Evolutionary conservation across 768 basidiomycete species (phyloP), one percentile per base, ranked within the genome.

Genomic region (Antrodiella citrinella): DNA sequence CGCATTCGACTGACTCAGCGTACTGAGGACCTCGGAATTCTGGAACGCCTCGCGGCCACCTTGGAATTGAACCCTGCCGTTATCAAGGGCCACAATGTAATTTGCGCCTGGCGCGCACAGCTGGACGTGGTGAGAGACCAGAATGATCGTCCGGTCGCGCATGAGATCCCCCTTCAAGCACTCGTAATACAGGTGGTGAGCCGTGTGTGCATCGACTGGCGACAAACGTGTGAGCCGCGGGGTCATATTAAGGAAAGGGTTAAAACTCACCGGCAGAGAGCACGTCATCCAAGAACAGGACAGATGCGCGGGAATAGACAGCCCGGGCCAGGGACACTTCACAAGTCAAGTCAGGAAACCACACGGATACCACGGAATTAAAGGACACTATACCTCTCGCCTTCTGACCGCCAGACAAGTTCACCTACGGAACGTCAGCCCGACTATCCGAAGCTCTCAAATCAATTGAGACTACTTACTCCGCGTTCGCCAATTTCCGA

Each of bases 71-170:
- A 93, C 75, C n/a, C 80, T 78, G 24, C 89, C 90, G 59, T 87
- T 83, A 58, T 91, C 88, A 23, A 92, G 72, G 12, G 86, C 82
- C 35, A 95, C 86, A 56, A 97, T 74, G 64, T 91, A 93, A 21
- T 68, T 70, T 1, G 94, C 91, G 24, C 80, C 85, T 1, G 88
- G 80, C 2, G 81, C 76, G 59, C 90, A 92, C 3, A 98, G 74
- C 60, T 92, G 87, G 26, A 96, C 87, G 60, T 95, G 92, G 61
- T 99, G 95, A 2, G 94, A 96, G 46, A 96, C 92, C 20, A 98
- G 74, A 42, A 97, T 73, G 45, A 95, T 69, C 0, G 94, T 96
- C 44, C 93, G 75, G 15, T 80, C 82, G n/a, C 69, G 65, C 62
- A 92, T 73, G 39, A 96, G 69, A 44, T 86, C 82, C 5, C 94